phyloP scores from a whole-genome alignment of 352 stramenopile genomes.

The Phytophthora quininea region DNA sequence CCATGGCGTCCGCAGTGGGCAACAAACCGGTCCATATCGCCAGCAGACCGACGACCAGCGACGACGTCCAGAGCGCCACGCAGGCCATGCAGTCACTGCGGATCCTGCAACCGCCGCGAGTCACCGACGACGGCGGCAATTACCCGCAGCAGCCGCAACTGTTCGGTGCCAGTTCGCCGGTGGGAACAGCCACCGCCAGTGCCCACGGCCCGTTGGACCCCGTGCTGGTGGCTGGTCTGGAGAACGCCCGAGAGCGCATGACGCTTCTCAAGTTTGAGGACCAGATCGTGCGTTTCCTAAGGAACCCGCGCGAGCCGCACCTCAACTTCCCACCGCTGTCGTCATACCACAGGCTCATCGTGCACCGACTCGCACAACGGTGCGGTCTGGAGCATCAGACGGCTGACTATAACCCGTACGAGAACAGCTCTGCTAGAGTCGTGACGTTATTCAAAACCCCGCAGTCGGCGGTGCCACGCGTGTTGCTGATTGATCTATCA shows the following conservation, averaged over 20 bases:
- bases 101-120: slow-evolving; percentile 43
- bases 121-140: slow-evolving; percentile 49
- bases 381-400: slow-evolving; percentile 92
- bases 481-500: slow-evolving; percentile 91
- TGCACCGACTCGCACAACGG: slow-evolving; percentile 94
- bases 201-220: slow-evolving; percentile 72
- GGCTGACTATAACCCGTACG: slow-evolving; percentile 71
- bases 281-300: slow-evolving; percentile 85
- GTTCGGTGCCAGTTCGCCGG: slow-evolving; percentile 25
- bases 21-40: slow-evolving; percentile 17
- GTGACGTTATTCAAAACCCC: slow-evolving; percentile 91
- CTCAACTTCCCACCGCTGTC: slow-evolving; percentile 84
- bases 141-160: slow-evolving; percentile 42
- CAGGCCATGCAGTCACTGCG: slow-evolving; percentile 44
- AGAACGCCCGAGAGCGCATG: slow-evolving; percentile 82
- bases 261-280: slow-evolving; percentile 89
- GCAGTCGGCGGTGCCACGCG: slow-evolving; percentile 72
- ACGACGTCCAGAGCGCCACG: slow-evolving; percentile 27
- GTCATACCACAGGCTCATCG: slow-evolving; percentile 88
- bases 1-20: slow-evolving; percentile 8
- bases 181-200: slow-evolving; percentile 68
- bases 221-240: slow-evolving; percentile 75
- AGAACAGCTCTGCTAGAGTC: slow-evolving; percentile 71
- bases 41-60: slow-evolving; percentile 4
- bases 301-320: slow-evolving; percentile 62